These are phyloP conservation scores for Pelargonium australe DNA, from an alignment of 441 rosid species.

Conservation along the genomic window DNA sequence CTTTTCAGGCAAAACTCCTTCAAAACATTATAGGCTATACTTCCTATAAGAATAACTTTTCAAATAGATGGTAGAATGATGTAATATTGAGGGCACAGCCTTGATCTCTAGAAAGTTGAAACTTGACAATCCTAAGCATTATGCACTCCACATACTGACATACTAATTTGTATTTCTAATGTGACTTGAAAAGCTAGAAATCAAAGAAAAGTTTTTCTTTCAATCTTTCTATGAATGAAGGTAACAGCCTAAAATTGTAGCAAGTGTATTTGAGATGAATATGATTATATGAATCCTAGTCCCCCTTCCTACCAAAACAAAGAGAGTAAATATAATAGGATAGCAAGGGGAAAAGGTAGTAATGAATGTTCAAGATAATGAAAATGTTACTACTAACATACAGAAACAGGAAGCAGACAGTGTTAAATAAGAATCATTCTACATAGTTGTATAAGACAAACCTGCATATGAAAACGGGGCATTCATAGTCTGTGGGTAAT, in stretches of 20 bases:
- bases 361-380: too few relatives aligned
- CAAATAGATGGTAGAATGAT: not conserved
- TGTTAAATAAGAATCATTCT: too few relatives aligned
- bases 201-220: not conserved
- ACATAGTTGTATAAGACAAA: constrained; percentile 26
- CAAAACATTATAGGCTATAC: not conserved
- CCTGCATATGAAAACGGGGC: constrained; percentile 91
- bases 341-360: not conserved
- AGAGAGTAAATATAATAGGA: not conserved
- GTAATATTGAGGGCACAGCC: not conserved
- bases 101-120: not conserved
- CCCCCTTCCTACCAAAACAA: not conserved
- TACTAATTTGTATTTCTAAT: not conserved
- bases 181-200: not conserved
- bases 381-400: too few relatives aligned
- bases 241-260: not conserved
- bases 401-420: too few relatives aligned
- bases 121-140: not conserved
- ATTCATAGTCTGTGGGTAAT: constrained; percentile 70
- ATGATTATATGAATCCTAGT: too few relatives aligned
- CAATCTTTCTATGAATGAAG: too few relatives aligned
- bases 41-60: not conserved
- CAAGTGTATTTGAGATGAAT: not conserved
- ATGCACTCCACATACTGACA: not conserved
- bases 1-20: not conserved